Base-by-base conservation (phyloP, 495 filamentous ascomycete genomes). In the Recurvomyces mirabilis region DNA sequence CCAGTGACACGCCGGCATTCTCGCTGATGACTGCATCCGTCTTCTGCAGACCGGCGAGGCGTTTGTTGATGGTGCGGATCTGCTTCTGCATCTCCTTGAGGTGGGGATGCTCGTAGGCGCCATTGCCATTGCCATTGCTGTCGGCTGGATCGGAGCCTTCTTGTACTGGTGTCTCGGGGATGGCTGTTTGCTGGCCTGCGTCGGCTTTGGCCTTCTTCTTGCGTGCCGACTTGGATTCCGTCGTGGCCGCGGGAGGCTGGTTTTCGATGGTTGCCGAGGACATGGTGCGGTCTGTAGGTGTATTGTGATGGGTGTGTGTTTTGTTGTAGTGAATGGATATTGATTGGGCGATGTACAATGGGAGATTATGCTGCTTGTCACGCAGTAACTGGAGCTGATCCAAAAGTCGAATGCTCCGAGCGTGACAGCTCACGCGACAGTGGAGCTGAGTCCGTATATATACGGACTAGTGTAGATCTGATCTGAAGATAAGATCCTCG, bases 61-160 rank as follows among this genome's bases (percentile, higher is more conserved):
- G 93, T 71, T 95, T 95, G 61, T 74, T 74, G 36, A 84, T 63
- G 58, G 84, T 88, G 57, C 88, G 87, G 56, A 94, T 78, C 63
- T 62, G 93, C 86, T 88, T 94, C 50, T 86, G 74, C 15, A 94
- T 69, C 55, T 95, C 88, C 58, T 80, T 84, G 52, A 94, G 68
- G 59, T 89, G 84, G 5, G 73, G 67, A 55, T 71, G 83, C 55
- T 93, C 87, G 34, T 69, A 68, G 45, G 57, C 43, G 36, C 72
- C 75, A 37, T 81, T 67, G 50, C 70, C 74, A 54, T 71, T 72
- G 23, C 52, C 61, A 39, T 62, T 61, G 31, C 51, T 60, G 36
- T 32, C 26, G 19, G 17, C 18, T 11, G 39, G 39, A 11, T 40
- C 37, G 11, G 47, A 54, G 21, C 51, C 49, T 14, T 55, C 44